phyloP scores from a whole-genome alignment of 192 early-diverging fungal genomes.

The Radiomyces spectabilis region DNA sequence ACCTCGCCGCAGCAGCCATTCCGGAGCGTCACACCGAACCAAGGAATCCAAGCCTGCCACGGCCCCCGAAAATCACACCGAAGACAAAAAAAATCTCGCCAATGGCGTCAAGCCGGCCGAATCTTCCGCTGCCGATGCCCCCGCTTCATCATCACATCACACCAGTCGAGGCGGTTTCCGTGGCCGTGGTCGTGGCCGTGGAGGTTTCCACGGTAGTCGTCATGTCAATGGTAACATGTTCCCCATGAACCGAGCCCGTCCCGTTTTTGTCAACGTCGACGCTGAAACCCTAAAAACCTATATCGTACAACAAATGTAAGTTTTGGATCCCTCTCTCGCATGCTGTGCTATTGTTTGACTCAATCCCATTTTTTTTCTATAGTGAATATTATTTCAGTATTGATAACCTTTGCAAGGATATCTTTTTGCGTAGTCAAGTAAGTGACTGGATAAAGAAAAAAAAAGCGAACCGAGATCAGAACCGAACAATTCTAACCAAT shows the following conservation, averaged over 20 bases:
- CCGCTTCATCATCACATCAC: too few species aligned
- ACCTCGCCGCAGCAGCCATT: constrained; percentile 4
- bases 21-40: not conserved
- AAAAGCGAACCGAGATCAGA: too few species aligned
- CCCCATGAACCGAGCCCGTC: not conserved
- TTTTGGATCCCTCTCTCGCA: not conserved
- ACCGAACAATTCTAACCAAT: too few species aligned
- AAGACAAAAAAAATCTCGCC: too few species aligned
- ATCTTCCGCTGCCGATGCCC: not conserved
- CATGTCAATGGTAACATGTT: not conserved
- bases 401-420: constrained; percentile 94
- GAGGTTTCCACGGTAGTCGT: constrained; percentile 1
- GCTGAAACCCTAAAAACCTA: constrained; percentile 43
- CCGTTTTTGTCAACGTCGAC: constrained; percentile 22
- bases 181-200: constrained; percentile 16
- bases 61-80: too few species aligned
- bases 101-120: not conserved
- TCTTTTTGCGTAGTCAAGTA: constrained; percentile 74
- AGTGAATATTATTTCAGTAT: constrained; percentile 97
- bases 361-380: constrained; percentile 5
- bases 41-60: constrained; percentile 9
- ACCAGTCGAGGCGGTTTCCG: constrained; percentile 7
- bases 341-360: not conserved
- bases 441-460: not conserved
- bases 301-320: constrained; percentile 56